Percentiles rank a stretch among this genome's conserved stretches.
phyloP scores from a whole-genome alignment of 352 stramenopile genomes.

The Albugo laibachii region DNA sequence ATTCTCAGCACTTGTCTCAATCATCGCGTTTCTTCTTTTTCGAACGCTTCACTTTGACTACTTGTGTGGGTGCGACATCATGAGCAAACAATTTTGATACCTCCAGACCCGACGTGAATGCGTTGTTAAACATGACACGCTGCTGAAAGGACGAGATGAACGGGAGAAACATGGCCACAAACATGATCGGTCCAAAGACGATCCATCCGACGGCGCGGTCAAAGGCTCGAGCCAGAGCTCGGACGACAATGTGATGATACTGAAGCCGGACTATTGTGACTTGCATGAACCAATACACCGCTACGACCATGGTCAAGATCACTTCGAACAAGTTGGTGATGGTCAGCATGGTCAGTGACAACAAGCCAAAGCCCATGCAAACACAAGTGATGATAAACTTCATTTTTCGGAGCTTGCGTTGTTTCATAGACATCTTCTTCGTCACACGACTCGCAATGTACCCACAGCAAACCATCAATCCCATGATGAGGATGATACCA shows the following conservation, averaged over 20 bases:
- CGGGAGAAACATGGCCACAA: constrained; percentile 21
- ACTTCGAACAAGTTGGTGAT: constrained; percentile 16
- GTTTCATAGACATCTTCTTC: constrained; percentile 21
- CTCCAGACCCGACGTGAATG: constrained; percentile 41
- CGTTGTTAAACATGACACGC: constrained; percentile 35
- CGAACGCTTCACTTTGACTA: constrained; percentile 13
- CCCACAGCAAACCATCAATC: constrained; percentile 13
- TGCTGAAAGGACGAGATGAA: constrained; percentile 22
- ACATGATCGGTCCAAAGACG: constrained; percentile 18
- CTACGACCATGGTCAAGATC: constrained; percentile 8
- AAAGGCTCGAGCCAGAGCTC: constrained; percentile 9
- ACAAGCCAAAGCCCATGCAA: not conserved
- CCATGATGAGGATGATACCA: constrained; percentile 10
- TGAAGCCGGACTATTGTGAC: constrained; percentile 14
- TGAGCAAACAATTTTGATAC: constrained; percentile 17
- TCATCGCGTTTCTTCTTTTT: constrained; percentile 15
- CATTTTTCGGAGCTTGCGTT: constrained; percentile 16
- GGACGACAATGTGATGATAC: constrained; percentile 12
- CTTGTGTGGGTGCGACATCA: constrained; percentile 12
- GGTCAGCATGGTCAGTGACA: constrained; percentile 9
- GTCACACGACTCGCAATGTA: constrained; percentile 13
- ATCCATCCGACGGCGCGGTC: constrained; percentile 15
- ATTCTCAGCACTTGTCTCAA: too few relatives aligned
- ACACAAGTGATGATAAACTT: constrained; percentile 15
- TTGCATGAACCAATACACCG: constrained; percentile 16